Base-by-base conservation (phyloP, 257 asterid species). In the Striga asiatica region DNA sequence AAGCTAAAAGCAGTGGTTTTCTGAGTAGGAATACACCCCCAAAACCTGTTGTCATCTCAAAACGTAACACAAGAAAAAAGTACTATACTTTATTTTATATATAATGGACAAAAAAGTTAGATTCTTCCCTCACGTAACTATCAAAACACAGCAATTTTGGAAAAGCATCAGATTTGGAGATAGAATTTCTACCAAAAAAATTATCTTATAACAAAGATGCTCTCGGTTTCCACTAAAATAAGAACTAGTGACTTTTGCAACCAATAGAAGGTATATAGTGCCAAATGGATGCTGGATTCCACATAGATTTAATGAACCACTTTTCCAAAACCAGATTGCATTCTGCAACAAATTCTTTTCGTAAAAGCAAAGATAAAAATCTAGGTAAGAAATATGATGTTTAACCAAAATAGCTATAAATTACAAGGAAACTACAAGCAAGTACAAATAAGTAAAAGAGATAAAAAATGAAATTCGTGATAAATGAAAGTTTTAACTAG, bases 11-110 rank as follows among this genome's bases (percentile, higher is more conserved):
- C 12, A 35, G 39, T 61, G 56, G 71, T 47, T 65, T 23, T 42
- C 69, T 61, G 81, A 69, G 61, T 56, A 63, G 31, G 68, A 70
- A 56, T 22, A 56, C 74, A 67, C 48, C 71, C 60, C 31, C 2
- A 17, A 66, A 42, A 47, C 13, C 43, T 60, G 50, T 45, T 42
- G 56, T 27, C 59, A 53, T 41, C 21, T 6, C 12, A 24, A 64
- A 48, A 66, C 47, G 29, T 16, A 22, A 11, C 4, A 11, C 4
- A 13, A 56, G 4, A 60, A 42, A 75, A 38, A 41, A 20, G 9
- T 22, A 16, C 3, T 3, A n/a, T n/a, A n/a, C n/a, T 45, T 45
- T 41, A 5, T 37, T 37, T 6, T 14, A 45, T 24, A 19, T 19
- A 45, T n/a, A 8, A 18, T 45, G 3, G 14, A 45, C 13, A 45